Conservation (phyloP, 73 alveolate genomes). For the Paraurostyla sp. region DNA sequence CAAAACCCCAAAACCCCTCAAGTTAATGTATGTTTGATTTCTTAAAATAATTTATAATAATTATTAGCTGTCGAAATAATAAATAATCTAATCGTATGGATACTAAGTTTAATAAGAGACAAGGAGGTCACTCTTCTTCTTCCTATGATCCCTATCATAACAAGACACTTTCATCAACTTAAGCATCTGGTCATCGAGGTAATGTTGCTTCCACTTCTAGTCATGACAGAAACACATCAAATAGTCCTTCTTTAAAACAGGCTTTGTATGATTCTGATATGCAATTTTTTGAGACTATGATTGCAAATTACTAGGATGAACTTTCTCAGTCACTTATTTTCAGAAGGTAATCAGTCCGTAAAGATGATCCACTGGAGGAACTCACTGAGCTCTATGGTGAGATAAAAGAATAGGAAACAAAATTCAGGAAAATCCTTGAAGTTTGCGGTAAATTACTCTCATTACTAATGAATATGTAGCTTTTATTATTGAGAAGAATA, state of each 20-base stretch:
- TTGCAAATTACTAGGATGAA: neutral
- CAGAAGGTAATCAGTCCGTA: neutral
- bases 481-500: constrained; percentile 44
- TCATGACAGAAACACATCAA: neutral
- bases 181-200: neutral
- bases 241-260: neutral
- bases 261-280: constrained; percentile 25
- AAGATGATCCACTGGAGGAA: constrained; percentile 46
- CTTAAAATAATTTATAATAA: neutral
- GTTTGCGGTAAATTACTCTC: constrained; percentile 43
- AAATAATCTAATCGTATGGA: neutral
- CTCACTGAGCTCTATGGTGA: constrained; percentile 2
- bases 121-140: neutral
- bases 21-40: neutral
- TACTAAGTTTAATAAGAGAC: constrained; percentile 18
- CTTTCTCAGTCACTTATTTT: neutral
- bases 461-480: neutral
- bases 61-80: too few relatives aligned
- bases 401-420: neutral
- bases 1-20: constrained; percentile 10
- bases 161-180: neutral
- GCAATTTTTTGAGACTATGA: constrained; percentile 40
- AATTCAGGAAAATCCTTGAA: constrained; percentile 35
- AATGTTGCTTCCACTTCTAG: too few relatives aligned
- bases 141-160: neutral